A percentile compares a stretch with the other conserved stretches of the same genome.
Evolutionary conservation across 805 yeast species (phyloP).

Genomic region (Metschnikowia peoriensis): DNA sequence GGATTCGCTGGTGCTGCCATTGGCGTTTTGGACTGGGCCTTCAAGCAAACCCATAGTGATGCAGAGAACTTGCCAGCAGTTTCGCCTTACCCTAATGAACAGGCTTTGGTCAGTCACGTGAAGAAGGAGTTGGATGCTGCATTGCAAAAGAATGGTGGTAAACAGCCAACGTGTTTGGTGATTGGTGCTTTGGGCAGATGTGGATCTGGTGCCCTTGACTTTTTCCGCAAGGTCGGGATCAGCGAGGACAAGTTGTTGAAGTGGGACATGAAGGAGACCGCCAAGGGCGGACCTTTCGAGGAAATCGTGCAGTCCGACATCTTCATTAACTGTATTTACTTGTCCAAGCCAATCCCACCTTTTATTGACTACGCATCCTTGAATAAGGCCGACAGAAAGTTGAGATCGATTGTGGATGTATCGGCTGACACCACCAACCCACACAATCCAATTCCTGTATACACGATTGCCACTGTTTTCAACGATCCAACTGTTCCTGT

Average conservation of each 20-base stretch:
- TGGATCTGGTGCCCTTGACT: conserved; percentile 94
- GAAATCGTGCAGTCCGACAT: conserved; percentile 88
- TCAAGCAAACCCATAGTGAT: conserved; percentile 73
- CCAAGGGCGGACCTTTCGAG: conserved; percentile 94
- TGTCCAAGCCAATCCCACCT: conserved; percentile 91
- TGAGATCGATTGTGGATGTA: conserved; percentile 93
- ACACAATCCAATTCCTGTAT: conserved; percentile 96
- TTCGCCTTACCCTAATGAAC: conserved; percentile 79
- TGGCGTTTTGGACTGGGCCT: conserved; percentile 92
- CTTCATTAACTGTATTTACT: conserved; percentile 93
- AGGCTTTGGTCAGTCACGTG: conserved; percentile 69
- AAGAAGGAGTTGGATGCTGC: conserved; percentile 58
- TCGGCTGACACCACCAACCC: conserved; percentile 99
- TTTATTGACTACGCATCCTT: conserved; percentile 71
- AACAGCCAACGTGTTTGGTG: conserved; percentile 74
- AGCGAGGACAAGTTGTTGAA: conserved; percentile 79
- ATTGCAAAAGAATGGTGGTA: conserved; percentile 54
- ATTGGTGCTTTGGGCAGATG: conserved; percentile 99
- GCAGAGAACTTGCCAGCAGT: conserved; percentile 74
- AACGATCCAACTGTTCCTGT: conserved; percentile 87
- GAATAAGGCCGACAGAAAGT: conserved; percentile 65
- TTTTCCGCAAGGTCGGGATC: conserved; percentile 78
- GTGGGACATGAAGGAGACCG: conserved; percentile 98
- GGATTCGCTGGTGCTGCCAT: conserved; percentile 99
- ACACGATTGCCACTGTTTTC: conserved; percentile 85